These are phyloP conservation scores for Candida sithepensis DNA, from an alignment of 805 yeast genomes.

Conservation along the genomic window DNA sequence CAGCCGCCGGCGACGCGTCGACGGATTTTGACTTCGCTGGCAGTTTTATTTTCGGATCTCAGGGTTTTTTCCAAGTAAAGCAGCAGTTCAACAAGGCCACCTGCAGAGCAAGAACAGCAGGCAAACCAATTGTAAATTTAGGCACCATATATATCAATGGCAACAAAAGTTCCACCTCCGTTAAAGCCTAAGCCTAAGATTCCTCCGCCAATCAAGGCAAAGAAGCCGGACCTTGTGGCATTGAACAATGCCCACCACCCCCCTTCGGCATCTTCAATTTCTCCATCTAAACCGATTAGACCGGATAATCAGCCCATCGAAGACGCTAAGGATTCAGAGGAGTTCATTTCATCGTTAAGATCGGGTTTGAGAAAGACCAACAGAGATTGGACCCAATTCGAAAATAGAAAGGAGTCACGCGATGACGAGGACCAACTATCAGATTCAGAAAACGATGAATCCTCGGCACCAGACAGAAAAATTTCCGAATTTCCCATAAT, in stretches of 20 bases:
- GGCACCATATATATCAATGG: too few relatives aligned
- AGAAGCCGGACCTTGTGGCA: conserved; percentile 20
- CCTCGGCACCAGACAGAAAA: conserved; percentile 3
- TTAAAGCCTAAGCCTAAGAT: conserved; percentile 32
- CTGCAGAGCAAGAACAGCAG: background rate
- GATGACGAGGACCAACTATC: background rate
- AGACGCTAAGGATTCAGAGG: conserved; percentile 2
- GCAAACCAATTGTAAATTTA: too few relatives aligned
- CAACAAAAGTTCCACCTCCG: conserved; percentile 28
- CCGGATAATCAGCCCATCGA: background rate
- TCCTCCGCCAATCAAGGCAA: conserved; percentile 24
- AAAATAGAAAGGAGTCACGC: background rate
- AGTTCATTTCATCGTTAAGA: conserved; percentile 12
- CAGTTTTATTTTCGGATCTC: background rate
- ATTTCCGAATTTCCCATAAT: conserved; percentile 2
- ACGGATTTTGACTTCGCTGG: background rate
- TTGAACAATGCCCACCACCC: background rate
- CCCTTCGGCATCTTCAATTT: background rate
- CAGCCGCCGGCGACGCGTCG: conserved; percentile 2
- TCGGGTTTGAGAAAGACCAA: conserved; percentile 14
- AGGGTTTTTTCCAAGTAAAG: too few relatives aligned
- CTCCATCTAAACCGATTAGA: background rate
- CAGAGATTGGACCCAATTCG: conserved; percentile 6
- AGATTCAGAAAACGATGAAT: conserved; percentile 1
- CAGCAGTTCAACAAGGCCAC: too few relatives aligned